Percentiles rank a stretch among this genome's conserved stretches.
Evolutionary conservation across 371 early-diverging fungal genomes (phyloP).

Genomic region (Mucor racemosus): DNA sequence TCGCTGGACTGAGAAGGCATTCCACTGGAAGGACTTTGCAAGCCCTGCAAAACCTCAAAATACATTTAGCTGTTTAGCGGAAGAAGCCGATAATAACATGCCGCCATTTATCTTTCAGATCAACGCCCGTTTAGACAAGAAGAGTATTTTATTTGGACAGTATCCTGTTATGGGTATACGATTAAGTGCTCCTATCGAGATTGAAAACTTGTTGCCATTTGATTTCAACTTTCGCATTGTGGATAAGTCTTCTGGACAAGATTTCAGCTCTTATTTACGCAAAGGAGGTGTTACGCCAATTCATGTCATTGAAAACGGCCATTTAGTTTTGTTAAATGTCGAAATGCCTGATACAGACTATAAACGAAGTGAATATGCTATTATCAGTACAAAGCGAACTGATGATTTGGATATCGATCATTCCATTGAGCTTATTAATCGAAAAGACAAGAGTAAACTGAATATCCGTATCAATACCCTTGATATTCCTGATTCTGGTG

Average conservation of each 20-base stretch:
- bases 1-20: constrained; percentile 68
- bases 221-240: constrained; percentile 79
- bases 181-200: constrained; percentile 88
- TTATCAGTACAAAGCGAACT: constrained; percentile 79
- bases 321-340: constrained; percentile 79
- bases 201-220: constrained; percentile 95
- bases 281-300: constrained; percentile 80
- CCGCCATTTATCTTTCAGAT: constrained; percentile 81
- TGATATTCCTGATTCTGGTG: constrained; percentile 70
- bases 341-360: constrained; percentile 77
- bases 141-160: constrained; percentile 58
- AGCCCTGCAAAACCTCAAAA: constrained; percentile 40
- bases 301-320: constrained; percentile 85
- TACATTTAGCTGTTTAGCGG: constrained; percentile 34
- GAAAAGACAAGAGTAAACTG: constrained; percentile 69
- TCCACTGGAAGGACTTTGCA: constrained; percentile 75
- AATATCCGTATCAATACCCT: constrained; percentile 62
- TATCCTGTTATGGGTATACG: constrained; percentile 88
- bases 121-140: constrained; percentile 55
- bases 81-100: constrained; percentile 52
- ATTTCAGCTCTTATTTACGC: constrained; percentile 66
- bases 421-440: constrained; percentile 69
- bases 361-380: constrained; percentile 77
- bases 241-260: constrained; percentile 73
- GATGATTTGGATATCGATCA: constrained; percentile 76